These are phyloP conservation scores for Pythium diclinum DNA, from an alignment of 352 stramenopile genomes.

Conservation along the genomic window DNA sequence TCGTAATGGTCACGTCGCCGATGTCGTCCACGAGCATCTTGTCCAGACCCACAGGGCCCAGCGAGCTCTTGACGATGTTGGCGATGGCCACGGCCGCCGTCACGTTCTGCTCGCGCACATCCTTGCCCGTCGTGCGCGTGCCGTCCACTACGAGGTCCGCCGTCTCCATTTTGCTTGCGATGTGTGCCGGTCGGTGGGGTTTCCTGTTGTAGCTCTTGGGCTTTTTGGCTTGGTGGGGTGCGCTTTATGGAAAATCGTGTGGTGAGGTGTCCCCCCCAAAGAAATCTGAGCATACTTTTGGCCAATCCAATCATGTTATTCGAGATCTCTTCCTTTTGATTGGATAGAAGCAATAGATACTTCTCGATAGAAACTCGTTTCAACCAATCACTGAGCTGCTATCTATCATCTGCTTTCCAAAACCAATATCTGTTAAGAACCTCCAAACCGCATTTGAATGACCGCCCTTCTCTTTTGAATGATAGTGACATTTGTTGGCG, in stretches of 20 bases:
- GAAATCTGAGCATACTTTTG: constrained; percentile 6
- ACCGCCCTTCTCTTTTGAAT: neutral
- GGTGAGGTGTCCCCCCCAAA: constrained; percentile 25
- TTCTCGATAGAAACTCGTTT: constrained; percentile 1
- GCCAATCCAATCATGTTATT: constrained; percentile 7
- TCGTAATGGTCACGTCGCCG: constrained; percentile 99
- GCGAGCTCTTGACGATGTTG: constrained; percentile 99
- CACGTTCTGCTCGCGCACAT: constrained; percentile 95
- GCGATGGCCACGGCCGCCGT: constrained; percentile 97
- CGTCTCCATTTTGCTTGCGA: constrained; percentile 44
- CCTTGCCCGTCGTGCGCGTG: constrained; percentile 89
- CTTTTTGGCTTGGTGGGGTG: constrained; percentile 3
- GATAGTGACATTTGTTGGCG: constrained; percentile 21
- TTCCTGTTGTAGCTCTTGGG: constrained; percentile 6
- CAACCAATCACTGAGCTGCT: constrained; percentile 8
- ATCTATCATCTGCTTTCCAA: too few species aligned
- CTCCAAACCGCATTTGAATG: constrained; percentile 4
- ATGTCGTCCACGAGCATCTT: constrained; percentile 99
- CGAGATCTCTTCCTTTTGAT: neutral
- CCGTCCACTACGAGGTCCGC: constrained; percentile 88
- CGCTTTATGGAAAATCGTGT: constrained; percentile 49
- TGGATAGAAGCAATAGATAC: constrained; percentile 27
- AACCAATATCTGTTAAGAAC: neutral
- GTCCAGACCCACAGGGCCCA: constrained; percentile 98
- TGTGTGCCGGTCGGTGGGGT: constrained; percentile 6